phyloP scores from a whole-genome alignment of 2,329 filamentous ascomycete species.

The Epichloe aotearoae region DNA sequence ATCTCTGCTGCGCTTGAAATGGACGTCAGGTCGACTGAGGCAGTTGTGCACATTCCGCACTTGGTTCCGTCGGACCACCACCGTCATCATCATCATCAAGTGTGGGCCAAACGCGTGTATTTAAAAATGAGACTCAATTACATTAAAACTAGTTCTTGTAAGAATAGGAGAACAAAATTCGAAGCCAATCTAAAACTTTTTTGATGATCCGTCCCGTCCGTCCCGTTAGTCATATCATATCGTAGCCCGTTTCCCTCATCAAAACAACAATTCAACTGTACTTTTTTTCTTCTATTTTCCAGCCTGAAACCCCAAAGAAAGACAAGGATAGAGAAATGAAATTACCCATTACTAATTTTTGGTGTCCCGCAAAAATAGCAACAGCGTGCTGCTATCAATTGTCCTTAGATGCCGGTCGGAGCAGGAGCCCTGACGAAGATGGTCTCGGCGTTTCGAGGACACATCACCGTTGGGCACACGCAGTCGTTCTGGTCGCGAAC shows the following conservation, averaged over 20 bases:
- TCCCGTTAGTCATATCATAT: background rate
- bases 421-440: background rate
- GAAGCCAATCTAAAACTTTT: background rate
- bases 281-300: background rate
- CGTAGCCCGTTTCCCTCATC: background rate
- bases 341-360: background rate
- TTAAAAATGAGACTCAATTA: background rate
- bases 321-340: background rate
- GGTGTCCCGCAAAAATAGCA: background rate
- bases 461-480: conserved; percentile 10
- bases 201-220: background rate
- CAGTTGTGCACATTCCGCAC: background rate
- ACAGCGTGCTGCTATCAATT: background rate
- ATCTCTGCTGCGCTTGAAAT: too few species aligned
- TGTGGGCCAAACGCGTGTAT: background rate
- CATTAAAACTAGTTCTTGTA: background rate
- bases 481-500: conserved; percentile 9
- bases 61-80: background rate
- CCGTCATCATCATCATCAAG: background rate
- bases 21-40: too few species aligned
- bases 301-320: background rate
- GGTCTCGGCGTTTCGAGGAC: conserved; percentile 5
- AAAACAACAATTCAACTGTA: background rate
- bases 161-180: background rate
- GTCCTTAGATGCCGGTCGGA: background rate